Conservation (phyloP, 495 filamentous ascomycete species). For the Aspergillus funiculosus region DNA sequence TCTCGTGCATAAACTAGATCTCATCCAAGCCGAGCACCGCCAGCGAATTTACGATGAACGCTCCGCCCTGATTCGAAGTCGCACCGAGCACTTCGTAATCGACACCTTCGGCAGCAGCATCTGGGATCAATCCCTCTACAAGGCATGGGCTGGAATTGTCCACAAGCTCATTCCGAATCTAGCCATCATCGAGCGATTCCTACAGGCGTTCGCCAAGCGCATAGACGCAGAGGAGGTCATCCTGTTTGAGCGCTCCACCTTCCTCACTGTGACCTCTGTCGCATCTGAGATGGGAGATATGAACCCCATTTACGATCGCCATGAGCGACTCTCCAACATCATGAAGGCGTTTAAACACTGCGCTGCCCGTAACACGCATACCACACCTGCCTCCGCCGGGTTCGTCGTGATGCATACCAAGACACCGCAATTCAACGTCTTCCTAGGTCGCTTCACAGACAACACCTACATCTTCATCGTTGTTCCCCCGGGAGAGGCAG, state of each 20-base stretch:
- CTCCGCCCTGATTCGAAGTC: conserved; percentile 62
- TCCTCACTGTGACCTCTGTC: conserved; percentile 86
- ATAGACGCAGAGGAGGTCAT: conserved; percentile 92
- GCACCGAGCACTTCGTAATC: conserved; percentile 64
- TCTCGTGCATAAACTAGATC: conserved; percentile 96
- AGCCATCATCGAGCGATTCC: conserved; percentile 76
- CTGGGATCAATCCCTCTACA: conserved; percentile 98
- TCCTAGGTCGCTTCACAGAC: conserved; percentile 85
- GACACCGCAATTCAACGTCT: conserved; percentile 76
- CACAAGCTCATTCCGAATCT: conserved; percentile 94
- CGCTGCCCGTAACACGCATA: conserved; percentile 52
- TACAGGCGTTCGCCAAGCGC: conserved; percentile 67
- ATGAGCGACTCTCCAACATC: conserved; percentile 92
- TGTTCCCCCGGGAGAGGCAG: conserved; percentile 78
- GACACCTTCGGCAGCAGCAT: conserved; percentile 88
- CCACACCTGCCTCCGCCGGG: conserved; percentile 47
- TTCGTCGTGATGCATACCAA: conserved; percentile 64
- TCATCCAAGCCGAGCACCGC: conserved; percentile 75
- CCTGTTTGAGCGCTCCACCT: conserved; percentile 91
- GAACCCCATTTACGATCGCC: conserved; percentile 87
- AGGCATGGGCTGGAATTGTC: conserved; percentile 95
- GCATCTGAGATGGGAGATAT: conserved; percentile 61
- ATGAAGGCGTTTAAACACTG: conserved; percentile 95
- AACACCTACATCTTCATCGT: conserved; percentile 94
- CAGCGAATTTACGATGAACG: conserved; percentile 77